Percentiles rank a stretch among this genome's conserved stretches.
Conservation (phyloP, 495 filamentous ascomycete genomes). For the Penicillium lagena region DNA sequence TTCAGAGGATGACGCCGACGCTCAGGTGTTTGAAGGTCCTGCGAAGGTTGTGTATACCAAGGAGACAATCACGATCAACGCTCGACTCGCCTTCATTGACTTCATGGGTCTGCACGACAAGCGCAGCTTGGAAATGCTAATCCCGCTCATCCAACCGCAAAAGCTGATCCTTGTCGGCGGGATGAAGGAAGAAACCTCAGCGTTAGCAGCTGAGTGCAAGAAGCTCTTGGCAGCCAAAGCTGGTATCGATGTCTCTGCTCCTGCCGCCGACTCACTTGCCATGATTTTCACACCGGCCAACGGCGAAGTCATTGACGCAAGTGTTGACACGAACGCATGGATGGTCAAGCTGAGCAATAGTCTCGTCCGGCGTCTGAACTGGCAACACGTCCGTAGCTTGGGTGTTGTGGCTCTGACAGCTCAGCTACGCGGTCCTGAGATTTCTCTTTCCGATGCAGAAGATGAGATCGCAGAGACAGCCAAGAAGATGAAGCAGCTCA, state of each 20-base stretch:
- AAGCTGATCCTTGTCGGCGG: conserved; percentile 89
- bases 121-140: conserved; percentile 85
- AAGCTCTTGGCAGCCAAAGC: conserved; percentile 58
- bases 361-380: conserved; percentile 77
- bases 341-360: conserved; percentile 79
- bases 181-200: conserved; percentile 64
- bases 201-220: conserved; percentile 73
- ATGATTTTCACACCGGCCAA: conserved; percentile 75
- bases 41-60: conserved; percentile 61
- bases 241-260: conserved; percentile 24
- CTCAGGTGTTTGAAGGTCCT: conserved; percentile 54
- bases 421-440: conserved; percentile 38
- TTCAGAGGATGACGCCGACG: conserved; percentile 43
- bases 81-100: conserved; percentile 80
- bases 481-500: conserved; percentile 63
- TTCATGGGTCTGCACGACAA: conserved; percentile 91
- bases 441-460: conserved; percentile 21
- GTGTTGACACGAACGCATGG: conserved; percentile 98
- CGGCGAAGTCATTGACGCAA: conserved; percentile 72
- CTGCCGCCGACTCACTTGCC: conserved; percentile 28
- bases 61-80: conserved; percentile 55
- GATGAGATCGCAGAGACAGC: conserved; percentile 38
- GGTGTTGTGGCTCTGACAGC: conserved; percentile 86
- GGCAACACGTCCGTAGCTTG: conserved; percentile 87
- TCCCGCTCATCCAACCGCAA: conserved; percentile 87